A percentile compares a stretch with the other conserved stretches of the same genome.
Conservation (phyloP, 306 rosid species). For the Malus domestica region DNA sequence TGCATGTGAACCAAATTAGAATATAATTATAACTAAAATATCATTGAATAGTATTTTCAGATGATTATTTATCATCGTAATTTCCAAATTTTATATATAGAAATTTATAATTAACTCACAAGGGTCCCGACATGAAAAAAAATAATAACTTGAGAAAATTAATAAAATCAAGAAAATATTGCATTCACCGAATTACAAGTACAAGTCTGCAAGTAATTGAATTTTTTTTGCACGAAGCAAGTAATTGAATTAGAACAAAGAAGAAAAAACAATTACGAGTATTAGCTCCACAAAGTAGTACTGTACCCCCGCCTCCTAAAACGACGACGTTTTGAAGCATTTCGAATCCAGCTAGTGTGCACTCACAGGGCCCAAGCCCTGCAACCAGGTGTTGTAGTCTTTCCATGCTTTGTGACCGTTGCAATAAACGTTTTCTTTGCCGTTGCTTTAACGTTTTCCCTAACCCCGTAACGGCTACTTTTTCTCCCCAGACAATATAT, state of each 20-base stretch:
- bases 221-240: neutral
- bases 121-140: neutral
- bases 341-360: neutral
- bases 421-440: neutral
- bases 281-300: neutral
- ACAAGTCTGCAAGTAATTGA: neutral
- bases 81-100: no score
- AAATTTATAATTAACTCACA: no score
- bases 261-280: no score
- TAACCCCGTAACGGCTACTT: conserved; percentile 69
- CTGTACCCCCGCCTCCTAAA: neutral
- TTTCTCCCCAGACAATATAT: conserved; percentile 26
- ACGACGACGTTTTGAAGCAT: neutral
- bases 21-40: no score
- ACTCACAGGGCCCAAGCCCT: neutral
- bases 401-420: conserved; percentile 3
- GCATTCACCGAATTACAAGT: neutral
- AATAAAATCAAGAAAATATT: no score
- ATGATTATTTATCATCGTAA: no score
- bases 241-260: neutral
- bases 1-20: no score
- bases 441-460: neutral
- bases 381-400: neutral
- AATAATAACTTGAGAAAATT: no score
- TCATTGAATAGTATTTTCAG: no score